Evolutionary conservation across 257 asterid genomes (phyloP).

Genomic region (Solanum habrochaites): DNA sequence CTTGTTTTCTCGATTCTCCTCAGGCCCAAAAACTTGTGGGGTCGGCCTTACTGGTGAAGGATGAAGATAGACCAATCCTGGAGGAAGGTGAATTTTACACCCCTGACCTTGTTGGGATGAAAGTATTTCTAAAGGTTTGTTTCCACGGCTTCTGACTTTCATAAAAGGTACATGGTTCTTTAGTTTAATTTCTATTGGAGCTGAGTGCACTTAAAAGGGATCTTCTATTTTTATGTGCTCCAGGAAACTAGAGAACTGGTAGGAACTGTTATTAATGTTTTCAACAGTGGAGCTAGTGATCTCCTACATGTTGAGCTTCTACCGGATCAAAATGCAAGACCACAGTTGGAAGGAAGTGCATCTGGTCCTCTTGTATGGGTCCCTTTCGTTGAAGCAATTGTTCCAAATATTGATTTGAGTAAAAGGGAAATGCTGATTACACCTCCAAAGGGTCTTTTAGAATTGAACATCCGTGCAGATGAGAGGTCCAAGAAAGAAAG

Average conservation of each 20-base stretch:
- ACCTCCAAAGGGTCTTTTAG: conserved; percentile 94
- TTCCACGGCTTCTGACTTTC: not conserved
- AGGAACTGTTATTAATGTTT: conserved; percentile 71
- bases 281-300: conserved; percentile 87
- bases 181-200: not conserved
- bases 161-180: not conserved
- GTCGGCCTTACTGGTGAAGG: conserved; percentile 60
- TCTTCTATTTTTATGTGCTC: not conserved
- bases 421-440: conserved; percentile 82
- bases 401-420: conserved; percentile 63
- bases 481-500: conserved; percentile 95
- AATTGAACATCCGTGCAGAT: conserved; percentile 64
- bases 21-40: conserved; percentile 93
- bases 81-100: conserved; percentile 91
- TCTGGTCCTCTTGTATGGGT: conserved; percentile 76
- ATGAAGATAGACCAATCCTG: conserved; percentile 68
- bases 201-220: not conserved
- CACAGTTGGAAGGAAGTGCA: conserved; percentile 21
- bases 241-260: conserved; percentile 70
- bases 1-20: conserved; percentile 5
- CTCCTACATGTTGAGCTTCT: conserved; percentile 66
- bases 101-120: conserved; percentile 83
- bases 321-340: conserved; percentile 19
- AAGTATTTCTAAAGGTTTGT: conserved; percentile 68
- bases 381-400: conserved; percentile 91